These are phyloP conservation scores for Silybum marianum DNA, from an alignment of 129 eudicot species.

Conservation along the genomic window DNA sequence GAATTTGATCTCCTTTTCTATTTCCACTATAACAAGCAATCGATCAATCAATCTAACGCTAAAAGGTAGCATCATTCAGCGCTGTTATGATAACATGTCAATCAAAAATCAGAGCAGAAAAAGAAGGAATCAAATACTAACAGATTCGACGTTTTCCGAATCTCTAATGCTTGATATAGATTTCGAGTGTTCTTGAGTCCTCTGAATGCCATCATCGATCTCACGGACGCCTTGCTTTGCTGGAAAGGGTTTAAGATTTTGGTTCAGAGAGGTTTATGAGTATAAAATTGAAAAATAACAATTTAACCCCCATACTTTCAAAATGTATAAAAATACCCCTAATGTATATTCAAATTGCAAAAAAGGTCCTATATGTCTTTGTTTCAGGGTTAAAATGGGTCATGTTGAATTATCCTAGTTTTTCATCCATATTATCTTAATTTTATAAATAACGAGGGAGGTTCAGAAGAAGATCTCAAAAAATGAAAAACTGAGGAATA, in stretches of 20 bases:
- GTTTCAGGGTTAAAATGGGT: neutral
- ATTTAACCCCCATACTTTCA: neutral
- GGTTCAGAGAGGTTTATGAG: constrained; percentile 48
- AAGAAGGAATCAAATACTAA: constrained; percentile 20
- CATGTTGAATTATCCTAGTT: neutral
- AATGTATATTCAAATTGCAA: neutral
- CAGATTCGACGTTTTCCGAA: constrained; percentile 31
- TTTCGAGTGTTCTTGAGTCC: constrained; percentile 38
- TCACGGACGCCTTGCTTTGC: constrained; percentile 2
- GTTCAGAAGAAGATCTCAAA: no score
- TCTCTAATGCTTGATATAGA: constrained; percentile 32
- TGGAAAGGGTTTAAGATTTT: constrained; percentile 26
- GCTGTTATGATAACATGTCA: constrained; percentile 11
- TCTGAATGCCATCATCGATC: constrained; percentile 45
- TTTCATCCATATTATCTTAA: neutral
- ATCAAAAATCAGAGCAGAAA: neutral
- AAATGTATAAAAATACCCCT: neutral
- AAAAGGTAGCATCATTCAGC: neutral
- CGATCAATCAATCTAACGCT: neutral
- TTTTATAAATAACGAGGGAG: no score
- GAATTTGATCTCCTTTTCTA: neutral
- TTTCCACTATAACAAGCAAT: neutral
- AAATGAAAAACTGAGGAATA: no score
- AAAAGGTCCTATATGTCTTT: neutral
- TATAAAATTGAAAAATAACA: neutral